Base-by-base conservation (phyloP, 2,329 filamentous ascomycete species). In the Phyllachora maydis region DNA sequence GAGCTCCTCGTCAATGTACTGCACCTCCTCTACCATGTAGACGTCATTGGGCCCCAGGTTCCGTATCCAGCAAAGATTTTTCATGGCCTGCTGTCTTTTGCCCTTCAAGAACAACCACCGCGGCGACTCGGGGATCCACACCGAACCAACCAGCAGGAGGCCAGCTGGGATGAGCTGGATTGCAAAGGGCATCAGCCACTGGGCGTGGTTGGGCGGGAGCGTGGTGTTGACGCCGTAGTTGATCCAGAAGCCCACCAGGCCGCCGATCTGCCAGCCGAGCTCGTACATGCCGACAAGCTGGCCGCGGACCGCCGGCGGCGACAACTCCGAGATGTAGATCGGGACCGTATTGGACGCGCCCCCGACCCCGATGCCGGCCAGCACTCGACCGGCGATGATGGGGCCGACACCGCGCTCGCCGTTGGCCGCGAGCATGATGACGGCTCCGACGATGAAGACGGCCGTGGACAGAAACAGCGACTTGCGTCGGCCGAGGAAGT, bases 1-100 rank as follows among this genome's bases (percentile, higher is more conserved):
- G 11, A 81, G 49, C 8, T 76, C 72, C 10, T 61, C 56, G 24
- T 82, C 73, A 30, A 83, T 72, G 31, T 61, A 68, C 26, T 59
- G 56, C 13, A 83, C 54, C 43, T 83, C 77, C 40, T 83, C 74
- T 2, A 72, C 49, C 28, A 83, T 71, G 41, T 82, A 81, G 9
- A 52, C 45, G 31, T 76, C 56, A 5, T 58, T 51, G 0, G 47
- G 39, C 6, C 50, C 41, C 2, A 73, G 55, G 23, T 67, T 60
- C 19, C 69, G 57, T 32, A 77, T 65, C 66, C 67, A 75, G 52
- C 59, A 65, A 22, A 74, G 53, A 20, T 56, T 58, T 26, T 52
- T 45, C 28, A 66, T 49, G 10, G 60, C 69, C 37, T 69, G 45
- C 18, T 75, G 62, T 23, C 64, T 57, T 11, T 54, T 51, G 18